Conservation (phyloP, 2,329 filamentous ascomycete species). For the Fusarium sp. region DNA sequence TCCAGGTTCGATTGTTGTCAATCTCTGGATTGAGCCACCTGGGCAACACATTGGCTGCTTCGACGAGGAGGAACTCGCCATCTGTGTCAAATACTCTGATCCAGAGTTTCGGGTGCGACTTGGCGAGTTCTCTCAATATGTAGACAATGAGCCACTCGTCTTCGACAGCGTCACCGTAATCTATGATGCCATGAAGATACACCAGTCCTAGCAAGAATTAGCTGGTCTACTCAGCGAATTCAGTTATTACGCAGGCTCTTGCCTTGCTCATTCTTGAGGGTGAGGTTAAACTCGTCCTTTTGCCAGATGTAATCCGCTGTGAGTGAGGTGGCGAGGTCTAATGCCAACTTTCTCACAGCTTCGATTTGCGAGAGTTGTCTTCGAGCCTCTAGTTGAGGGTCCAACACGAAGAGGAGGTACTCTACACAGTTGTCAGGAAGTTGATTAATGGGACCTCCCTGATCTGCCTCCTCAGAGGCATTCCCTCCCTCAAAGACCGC, state of each 20-base stretch:
- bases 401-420: slow-evolving; percentile 82
- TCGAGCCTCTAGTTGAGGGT: slow-evolving; percentile 63
- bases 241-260: slow-evolving; percentile 14
- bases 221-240: slow-evolving; percentile 5
- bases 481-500: slow-evolving; percentile 1
- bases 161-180: slow-evolving; percentile 94
- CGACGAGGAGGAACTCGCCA: slow-evolving; percentile 94
- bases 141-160: slow-evolving; percentile 98
- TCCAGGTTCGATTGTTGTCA: slow-evolving; percentile 89
- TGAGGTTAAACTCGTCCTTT: slow-evolving; percentile 81
- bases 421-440: slow-evolving; percentile 88
- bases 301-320: slow-evolving; percentile 97
- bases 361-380: slow-evolving; percentile 76
- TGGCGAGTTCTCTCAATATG: slow-evolving; percentile 84
- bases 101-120: slow-evolving; percentile 79
- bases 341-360: slow-evolving; percentile 75
- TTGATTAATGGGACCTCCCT: slow-evolving; percentile 23
- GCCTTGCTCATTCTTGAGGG: slow-evolving; percentile 71
- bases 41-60: slow-evolving; percentile 89
- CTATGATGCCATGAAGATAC: slow-evolving; percentile 81
- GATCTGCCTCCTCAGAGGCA: not conserved
- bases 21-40: slow-evolving; percentile 93
- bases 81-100: slow-evolving; percentile 86
- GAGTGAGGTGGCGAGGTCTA: slow-evolving; percentile 70
- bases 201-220: slow-evolving; percentile 55